phyloP scores from a whole-genome alignment of 2,329 filamentous ascomycete species.

The Fusarium chaquense region DNA sequence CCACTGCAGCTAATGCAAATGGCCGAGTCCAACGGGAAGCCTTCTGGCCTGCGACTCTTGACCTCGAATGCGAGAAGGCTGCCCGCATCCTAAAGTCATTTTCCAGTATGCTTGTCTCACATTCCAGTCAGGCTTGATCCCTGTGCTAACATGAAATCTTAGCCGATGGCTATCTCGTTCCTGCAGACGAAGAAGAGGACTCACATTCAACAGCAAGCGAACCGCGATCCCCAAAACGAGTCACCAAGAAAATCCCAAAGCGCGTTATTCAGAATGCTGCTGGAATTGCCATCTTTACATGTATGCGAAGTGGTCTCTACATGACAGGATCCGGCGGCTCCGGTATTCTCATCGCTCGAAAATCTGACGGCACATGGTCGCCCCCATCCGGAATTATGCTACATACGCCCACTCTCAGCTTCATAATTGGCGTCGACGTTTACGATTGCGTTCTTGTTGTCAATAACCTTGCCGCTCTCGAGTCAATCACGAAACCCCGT shows the following conservation, averaged over 20 bases:
- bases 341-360: conserved; percentile 85
- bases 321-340: conserved; percentile 91
- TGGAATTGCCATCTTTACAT: conserved; percentile 93
- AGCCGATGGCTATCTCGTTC: conserved; percentile 69
- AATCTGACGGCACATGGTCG: conserved; percentile 89
- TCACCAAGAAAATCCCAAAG: conserved; percentile 85
- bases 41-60: conserved; percentile 87
- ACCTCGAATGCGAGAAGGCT: conserved; percentile 92
- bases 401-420: conserved; percentile 89
- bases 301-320: conserved; percentile 94
- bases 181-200: conserved; percentile 55
- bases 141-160: conserved; percentile 37
- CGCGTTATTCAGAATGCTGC: conserved; percentile 90
- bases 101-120: conserved; percentile 70
- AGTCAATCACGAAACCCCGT: conserved; percentile 83
- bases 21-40: conserved; percentile 66
- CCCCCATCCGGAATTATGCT: conserved; percentile 91
- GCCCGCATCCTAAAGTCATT: conserved; percentile 91
- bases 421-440: conserved; percentile 91
- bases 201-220: conserved; percentile 48
- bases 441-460: conserved; percentile 97
- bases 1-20: conserved; percentile 50
- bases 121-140: conserved; percentile 7
- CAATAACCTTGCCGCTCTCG: conserved; percentile 85
- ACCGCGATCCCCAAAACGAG: conserved; percentile 64